phyloP scores from a whole-genome alignment of 1,284 basidiomycete species.

The Malassezia psittaci region DNA sequence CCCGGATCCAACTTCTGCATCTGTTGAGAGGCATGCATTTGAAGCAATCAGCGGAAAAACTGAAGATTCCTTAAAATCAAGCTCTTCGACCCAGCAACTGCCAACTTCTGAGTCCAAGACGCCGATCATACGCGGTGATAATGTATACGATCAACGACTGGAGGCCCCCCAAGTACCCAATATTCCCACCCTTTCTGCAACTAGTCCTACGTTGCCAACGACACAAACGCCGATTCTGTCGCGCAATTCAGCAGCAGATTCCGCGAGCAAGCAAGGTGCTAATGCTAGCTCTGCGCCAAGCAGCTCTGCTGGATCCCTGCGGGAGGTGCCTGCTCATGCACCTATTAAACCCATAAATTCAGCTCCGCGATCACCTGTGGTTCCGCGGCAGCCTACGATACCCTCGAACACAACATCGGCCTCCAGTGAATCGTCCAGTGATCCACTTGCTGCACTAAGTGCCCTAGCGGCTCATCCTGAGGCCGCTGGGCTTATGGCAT shows the following conservation, averaged over 20 bases:
- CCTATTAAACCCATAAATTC: background rate
- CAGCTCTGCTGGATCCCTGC: background rate
- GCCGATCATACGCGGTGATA: background rate
- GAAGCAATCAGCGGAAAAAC: too few species aligned
- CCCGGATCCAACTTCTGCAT: background rate
- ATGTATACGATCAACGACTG: conserved; percentile 11
- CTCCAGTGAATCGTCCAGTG: background rate
- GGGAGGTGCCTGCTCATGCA: background rate
- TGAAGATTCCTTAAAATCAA: too few species aligned
- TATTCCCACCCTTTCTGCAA: conserved; percentile 2
- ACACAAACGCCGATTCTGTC: background rate
- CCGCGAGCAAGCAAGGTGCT: background rate
- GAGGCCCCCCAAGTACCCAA: conserved; percentile 13
- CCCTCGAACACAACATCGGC: background rate
- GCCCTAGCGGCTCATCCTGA: conserved; percentile 39
- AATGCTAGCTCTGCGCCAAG: background rate
- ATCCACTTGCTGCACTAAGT: conserved; percentile 33
- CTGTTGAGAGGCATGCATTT: too few species aligned
- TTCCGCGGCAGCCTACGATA: background rate
- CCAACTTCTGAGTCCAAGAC: background rate
- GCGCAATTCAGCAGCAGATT: background rate
- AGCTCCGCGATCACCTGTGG: background rate
- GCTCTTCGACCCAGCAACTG: too few species aligned
- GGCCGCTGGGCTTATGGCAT: conserved; percentile 35
- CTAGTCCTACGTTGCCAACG: background rate